Percentiles rank a stretch among this genome's conserved stretches.
These are phyloP conservation scores for Cryptosporidium viatorum DNA, from an alignment of 169 alveolate species.

Conservation along the genomic window DNA sequence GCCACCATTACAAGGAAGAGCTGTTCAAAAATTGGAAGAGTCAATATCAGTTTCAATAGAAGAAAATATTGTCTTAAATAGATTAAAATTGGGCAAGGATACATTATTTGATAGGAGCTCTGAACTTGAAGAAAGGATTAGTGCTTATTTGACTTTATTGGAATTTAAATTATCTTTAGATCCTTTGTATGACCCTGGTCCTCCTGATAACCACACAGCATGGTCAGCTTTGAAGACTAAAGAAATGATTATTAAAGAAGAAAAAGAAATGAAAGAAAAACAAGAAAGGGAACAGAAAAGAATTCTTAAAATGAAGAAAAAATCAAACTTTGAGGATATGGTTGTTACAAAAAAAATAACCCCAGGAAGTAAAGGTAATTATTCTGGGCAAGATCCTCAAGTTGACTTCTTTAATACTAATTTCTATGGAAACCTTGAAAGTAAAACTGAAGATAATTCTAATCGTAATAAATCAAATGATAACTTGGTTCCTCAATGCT, in stretches of 20 bases:
- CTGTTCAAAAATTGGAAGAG: conserved; percentile 59
- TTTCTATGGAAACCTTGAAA: conserved; percentile 44
- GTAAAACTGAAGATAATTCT: background rate
- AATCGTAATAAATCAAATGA: background rate
- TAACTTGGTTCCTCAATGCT: conserved; percentile 18
- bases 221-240: conserved; percentile 80
- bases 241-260: conserved; percentile 56
- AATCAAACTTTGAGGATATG: conserved; percentile 42
- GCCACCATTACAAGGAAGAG: conserved; percentile 74
- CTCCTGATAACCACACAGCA: conserved; percentile 81
- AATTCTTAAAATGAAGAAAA: background rate
- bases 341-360: conserved; percentile 22
- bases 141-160: conserved; percentile 77
- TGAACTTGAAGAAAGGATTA: conserved; percentile 78
- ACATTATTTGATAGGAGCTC: conserved; percentile 66
- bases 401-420: conserved; percentile 24
- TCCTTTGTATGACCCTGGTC: conserved; percentile 83
- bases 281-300: conserved; percentile 38
- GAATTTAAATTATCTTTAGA: conserved; percentile 80
- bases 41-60: conserved; percentile 33
- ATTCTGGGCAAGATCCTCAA: conserved; percentile 67
- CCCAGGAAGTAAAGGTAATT: background rate
- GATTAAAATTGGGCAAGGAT: conserved; percentile 44
- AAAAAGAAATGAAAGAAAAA: conserved; percentile 28
- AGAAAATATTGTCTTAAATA: conserved; percentile 43